Conservation (phyloP, 2,329 filamentous ascomycete genomes). For the Cordyceps farinosa region DNA sequence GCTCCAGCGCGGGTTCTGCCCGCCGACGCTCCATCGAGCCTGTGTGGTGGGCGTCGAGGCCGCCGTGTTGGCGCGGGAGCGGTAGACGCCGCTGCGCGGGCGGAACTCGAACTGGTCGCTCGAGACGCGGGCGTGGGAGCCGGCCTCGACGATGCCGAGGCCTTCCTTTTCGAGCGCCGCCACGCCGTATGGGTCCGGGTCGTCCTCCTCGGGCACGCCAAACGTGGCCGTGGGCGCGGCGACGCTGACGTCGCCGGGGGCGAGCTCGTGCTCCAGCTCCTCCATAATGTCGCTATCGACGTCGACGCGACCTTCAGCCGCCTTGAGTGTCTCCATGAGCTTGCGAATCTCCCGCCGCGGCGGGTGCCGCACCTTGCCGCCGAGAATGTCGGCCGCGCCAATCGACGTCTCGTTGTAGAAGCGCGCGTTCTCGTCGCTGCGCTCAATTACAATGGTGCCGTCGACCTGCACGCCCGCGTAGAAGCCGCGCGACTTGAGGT, state of each 20-base stretch:
- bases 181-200: constrained; percentile 38
- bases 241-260: constrained; percentile 35
- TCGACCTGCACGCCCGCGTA: constrained; percentile 86
- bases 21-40: neutral
- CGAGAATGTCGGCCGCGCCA: constrained; percentile 45
- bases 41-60: neutral
- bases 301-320: constrained; percentile 32
- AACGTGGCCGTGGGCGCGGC: constrained; percentile 32
- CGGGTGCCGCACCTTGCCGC: constrained; percentile 40
- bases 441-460: constrained; percentile 80
- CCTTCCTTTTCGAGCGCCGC: constrained; percentile 35
- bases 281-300: constrained; percentile 32
- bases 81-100: constrained; percentile 25
- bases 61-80: constrained; percentile 15
- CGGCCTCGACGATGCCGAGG: constrained; percentile 35
- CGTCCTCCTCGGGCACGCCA: constrained; percentile 35
- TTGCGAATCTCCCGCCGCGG: constrained; percentile 28
- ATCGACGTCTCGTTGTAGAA: constrained; percentile 69
- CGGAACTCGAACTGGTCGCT: constrained; percentile 36
- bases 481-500: constrained; percentile 84
- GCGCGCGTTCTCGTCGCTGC: constrained; percentile 80
- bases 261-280: constrained; percentile 32
- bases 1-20: constrained; percentile 6
- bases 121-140: constrained; percentile 31
- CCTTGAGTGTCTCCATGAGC: constrained; percentile 34